Evolutionary conservation across 495 filamentous ascomycete species (phyloP).

Genomic region (Penicillium coprophilum): DNA sequence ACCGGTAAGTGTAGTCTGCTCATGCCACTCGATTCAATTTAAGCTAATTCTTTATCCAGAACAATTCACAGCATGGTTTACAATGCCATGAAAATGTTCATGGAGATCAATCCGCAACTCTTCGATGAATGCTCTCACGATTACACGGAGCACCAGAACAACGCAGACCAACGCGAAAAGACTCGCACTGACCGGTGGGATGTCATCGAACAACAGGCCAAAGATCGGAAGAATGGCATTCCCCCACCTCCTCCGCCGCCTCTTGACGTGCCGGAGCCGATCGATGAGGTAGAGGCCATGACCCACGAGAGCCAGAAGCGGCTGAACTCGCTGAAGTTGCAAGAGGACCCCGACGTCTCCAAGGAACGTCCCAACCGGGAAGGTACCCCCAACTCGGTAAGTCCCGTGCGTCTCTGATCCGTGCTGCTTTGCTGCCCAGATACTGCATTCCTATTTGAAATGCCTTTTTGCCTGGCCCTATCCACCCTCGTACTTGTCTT

Average conservation of each 20-base stretch:
- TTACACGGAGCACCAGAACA: constrained; percentile 95
- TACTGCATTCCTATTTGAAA: constrained; percentile 21
- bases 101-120: constrained; percentile 98
- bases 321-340: constrained; percentile 78
- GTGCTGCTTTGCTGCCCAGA: constrained; percentile 21
- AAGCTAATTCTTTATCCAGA: constrained; percentile 46
- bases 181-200: constrained; percentile 84
- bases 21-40: neutral
- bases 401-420: constrained; percentile 34
- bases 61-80: constrained; percentile 99
- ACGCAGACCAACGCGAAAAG: constrained; percentile 72
- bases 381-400: constrained; percentile 45
- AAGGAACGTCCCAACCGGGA: constrained; percentile 50
- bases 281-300: constrained; percentile 70
- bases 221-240: constrained; percentile 58
- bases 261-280: constrained; percentile 53
- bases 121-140: constrained; percentile 99
- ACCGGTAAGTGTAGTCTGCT: constrained; percentile 63
- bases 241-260: constrained; percentile 36
- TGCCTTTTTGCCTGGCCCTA: constrained; percentile 12
- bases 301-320: constrained; percentile 82
- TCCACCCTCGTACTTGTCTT: constrained; percentile 31
- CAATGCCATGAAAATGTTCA: constrained; percentile 99
- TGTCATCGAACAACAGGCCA: constrained; percentile 75
- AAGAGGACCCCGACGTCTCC: constrained; percentile 60